Evolutionary conservation across 108 stramenopile species (phyloP), one percentile per base, ranked within the genome.

Genomic region (Fistulifera pelliculosa): DNA sequence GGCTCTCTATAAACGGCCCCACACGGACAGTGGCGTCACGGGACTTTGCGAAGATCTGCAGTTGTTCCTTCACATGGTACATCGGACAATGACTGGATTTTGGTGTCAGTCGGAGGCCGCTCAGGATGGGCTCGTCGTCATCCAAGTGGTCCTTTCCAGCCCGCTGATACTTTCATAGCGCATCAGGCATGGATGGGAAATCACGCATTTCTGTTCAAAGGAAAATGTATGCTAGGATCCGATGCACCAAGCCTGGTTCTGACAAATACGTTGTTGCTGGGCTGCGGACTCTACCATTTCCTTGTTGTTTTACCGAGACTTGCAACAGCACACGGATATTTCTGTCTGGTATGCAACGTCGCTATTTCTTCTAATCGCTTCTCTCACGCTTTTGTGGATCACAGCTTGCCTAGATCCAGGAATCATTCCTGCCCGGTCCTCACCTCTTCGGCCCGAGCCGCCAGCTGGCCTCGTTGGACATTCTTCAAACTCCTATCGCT

Each of bases 171-270:
- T 8, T 92, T 92, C 59, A 44, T 44, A 15, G 86, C 74, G 13
- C 73, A 60, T 25, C 85, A 92, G 55, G 83, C 72, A 35, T 92
- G 90, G 90, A 87, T 87, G 85, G 90, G 85, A 22, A 70, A 92
- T 68, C 90, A 92, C 55, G 65, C 80, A 49, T 92, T 92, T 58
- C 44, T 85, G n/a, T 85, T 77, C 52, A 41, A 69, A n/a, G 90
- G 90, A 10, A 83, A 81, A 58, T n/a, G 85, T 58, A 87, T 92
- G 85, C 49, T 92, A 47, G 90, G 90, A 38, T 66, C 63, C 0
- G 90, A 92, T 58, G 85, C 85, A 27, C 85, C 85, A 21, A 59
- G 73, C 15, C 73, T 92, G 38, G 69, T 85, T 49, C 61, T 92
- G 47, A 87, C 86, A 50, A 92, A 92, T 71, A 47, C 61, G 0